Percentiles rank a stretch among this genome's conserved stretches.
phyloP scores from a whole-genome alignment of 768 basidiomycete species.

The Podaxis mareebaensis region DNA sequence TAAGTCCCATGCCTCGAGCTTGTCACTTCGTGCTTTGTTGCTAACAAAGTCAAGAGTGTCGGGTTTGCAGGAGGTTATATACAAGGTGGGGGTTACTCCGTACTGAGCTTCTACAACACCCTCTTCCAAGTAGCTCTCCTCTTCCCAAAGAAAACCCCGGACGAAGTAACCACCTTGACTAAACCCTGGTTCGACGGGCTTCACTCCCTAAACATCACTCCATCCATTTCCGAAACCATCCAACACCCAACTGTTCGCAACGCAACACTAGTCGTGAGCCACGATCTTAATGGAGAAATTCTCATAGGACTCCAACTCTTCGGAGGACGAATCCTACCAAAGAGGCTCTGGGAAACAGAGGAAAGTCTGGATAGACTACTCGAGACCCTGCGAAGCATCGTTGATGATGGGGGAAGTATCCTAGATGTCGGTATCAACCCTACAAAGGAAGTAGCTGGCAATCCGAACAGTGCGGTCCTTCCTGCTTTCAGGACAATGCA shows the following conservation, averaged over 20 bases:
- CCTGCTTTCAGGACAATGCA: constrained; percentile 20
- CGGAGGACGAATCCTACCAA: constrained; percentile 18
- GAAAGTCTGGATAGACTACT: constrained; percentile 12
- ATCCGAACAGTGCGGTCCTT: constrained; percentile 19
- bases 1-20: constrained; percentile 2
- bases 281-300: constrained; percentile 18
- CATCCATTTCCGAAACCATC: background rate
- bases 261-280: constrained; percentile 6
- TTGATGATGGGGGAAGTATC: constrained; percentile 17
- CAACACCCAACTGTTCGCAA: constrained; percentile 18
- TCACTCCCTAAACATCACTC: background rate
- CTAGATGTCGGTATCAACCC: constrained; percentile 21
- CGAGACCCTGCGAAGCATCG: constrained; percentile 4
- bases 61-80: constrained; percentile 43
- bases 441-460: constrained; percentile 9
- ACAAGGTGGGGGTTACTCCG: constrained; percentile 36
- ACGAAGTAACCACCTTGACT: background rate
- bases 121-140: constrained; percentile 19
- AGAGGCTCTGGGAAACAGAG: constrained; percentile 11
- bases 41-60: constrained; percentile 27
- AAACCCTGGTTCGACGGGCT: constrained; percentile 3
- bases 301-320: constrained; percentile 15
- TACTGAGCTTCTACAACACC: constrained; percentile 14
- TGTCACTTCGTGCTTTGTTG: background rate
- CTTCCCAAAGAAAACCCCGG: constrained; percentile 16